Evolutionary conservation across 2,329 filamentous ascomycete species (phyloP).

Genomic region (Dactylellina drechsleri): DNA sequence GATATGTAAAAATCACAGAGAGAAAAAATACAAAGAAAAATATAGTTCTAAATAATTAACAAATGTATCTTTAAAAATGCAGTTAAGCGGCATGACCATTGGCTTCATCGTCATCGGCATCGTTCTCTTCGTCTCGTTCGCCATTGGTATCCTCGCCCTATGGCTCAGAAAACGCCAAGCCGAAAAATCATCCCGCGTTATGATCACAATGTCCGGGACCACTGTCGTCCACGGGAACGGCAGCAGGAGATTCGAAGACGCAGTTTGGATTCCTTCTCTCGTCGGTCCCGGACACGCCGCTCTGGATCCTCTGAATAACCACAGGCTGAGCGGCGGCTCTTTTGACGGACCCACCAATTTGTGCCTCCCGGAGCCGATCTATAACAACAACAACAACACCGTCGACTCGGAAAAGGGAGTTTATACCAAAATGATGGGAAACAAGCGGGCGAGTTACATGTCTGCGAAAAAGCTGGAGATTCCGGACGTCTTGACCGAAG

Average conservation of each 20-base stretch:
- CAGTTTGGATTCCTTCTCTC: conserved; percentile 20
- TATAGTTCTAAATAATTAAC: conserved; percentile 13
- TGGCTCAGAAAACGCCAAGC: conserved; percentile 15
- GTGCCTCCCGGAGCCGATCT: not conserved
- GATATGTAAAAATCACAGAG: not conserved
- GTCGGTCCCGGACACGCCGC: conserved; percentile 5
- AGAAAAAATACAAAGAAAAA: conserved; percentile 4
- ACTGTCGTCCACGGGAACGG: conserved; percentile 34
- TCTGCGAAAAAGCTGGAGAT: conserved; percentile 44
- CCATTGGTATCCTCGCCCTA: conserved; percentile 23
- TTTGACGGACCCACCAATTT: not conserved
- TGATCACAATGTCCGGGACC: conserved; percentile 47
- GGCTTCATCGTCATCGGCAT: conserved; percentile 36
- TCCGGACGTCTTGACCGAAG: conserved; percentile 27
- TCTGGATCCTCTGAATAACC: not conserved
- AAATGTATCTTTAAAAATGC: conserved; percentile 2
- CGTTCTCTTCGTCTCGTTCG: conserved; percentile 15
- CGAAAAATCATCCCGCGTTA: conserved; percentile 16
- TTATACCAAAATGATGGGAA: not conserved
- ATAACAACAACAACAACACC: not conserved
- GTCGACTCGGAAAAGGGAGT: not conserved
- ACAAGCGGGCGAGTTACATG: conserved; percentile 36
- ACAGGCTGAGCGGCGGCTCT: conserved; percentile 1
- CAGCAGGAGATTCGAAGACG: conserved; percentile 9
- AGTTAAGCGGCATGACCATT: conserved; percentile 29